Conservation (phyloP, 495 filamentous ascomycete genomes). For the Evansstolkia leycettana region DNA sequence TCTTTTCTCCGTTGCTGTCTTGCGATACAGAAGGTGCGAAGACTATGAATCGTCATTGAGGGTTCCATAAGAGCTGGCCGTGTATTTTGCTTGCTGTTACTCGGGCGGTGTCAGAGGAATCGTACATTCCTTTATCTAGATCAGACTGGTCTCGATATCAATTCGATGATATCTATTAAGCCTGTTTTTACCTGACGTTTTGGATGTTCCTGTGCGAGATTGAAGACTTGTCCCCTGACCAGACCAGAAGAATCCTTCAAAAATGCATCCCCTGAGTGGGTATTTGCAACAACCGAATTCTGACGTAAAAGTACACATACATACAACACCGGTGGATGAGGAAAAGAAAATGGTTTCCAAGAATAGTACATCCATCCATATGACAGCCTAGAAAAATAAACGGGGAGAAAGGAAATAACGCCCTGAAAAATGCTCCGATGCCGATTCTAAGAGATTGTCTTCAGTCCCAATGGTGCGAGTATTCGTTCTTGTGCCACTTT, state of each 20-base stretch:
- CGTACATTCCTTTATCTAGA: constrained; percentile 42
- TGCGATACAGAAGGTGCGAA: constrained; percentile 77
- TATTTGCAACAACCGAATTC: constrained; percentile 3
- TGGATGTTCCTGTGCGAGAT: not conserved
- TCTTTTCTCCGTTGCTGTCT: constrained; percentile 50
- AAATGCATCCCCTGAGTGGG: too few relatives aligned
- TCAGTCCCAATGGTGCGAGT: constrained; percentile 41
- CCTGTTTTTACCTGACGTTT: not conserved
- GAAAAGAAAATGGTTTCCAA: not conserved
- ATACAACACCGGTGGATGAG: too few relatives aligned
- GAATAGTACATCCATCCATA: constrained; percentile 4
- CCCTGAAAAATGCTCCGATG: constrained; percentile 26
- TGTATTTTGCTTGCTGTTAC: constrained; percentile 55
- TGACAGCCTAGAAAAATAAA: constrained; percentile 8
- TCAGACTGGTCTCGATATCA: not conserved
- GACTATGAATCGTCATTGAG: constrained; percentile 43
- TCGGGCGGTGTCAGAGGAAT: constrained; percentile 85
- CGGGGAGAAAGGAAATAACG: constrained; percentile 19
- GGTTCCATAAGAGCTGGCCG: constrained; percentile 89
- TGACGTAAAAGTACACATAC: constrained; percentile 22
- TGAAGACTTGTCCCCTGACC: too few relatives aligned
- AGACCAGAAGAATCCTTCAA: too few relatives aligned
- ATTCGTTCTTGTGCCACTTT: constrained; percentile 66
- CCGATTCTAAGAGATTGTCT: constrained; percentile 15
- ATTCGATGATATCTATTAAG: not conserved